Conservation (phyloP, 1,284 basidiomycete species). For the Termitomyces sp. region DNA sequence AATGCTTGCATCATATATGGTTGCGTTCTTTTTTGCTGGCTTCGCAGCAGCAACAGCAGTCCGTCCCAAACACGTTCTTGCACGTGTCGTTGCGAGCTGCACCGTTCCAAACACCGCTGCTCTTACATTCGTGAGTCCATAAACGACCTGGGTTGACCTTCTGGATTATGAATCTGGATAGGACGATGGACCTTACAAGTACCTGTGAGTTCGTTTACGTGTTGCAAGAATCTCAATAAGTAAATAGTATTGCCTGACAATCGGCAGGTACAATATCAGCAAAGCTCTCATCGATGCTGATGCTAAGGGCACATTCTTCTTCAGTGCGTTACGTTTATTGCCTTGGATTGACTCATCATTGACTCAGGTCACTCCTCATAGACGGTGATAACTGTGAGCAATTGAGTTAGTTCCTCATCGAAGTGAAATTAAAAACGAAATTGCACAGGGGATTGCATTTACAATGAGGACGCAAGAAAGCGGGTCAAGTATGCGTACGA, state of each 20-base stretch:
- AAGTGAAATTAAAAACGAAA: not conserved
- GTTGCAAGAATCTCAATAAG: not conserved
- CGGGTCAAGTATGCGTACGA: constrained; percentile 34
- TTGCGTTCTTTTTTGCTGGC: not conserved
- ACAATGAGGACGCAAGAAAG: constrained; percentile 23
- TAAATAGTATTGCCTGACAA: not conserved
- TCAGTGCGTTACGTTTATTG: constrained; percentile 34
- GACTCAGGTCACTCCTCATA: constrained; percentile 1
- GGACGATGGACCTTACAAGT: constrained; percentile 18
- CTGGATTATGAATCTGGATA: not conserved
- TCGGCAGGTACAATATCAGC: constrained; percentile 34
- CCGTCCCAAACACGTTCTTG: constrained; percentile 11
- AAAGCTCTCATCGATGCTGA: constrained; percentile 31
- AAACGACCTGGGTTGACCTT: not conserved
- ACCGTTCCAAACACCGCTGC: constrained; percentile 32
- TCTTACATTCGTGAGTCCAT: constrained; percentile 33
- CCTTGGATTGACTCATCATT: not conserved
- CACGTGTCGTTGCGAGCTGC: constrained; percentile 31
- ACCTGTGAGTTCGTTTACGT: constrained; percentile 11
- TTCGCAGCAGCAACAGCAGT: not conserved
- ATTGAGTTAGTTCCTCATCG: not conserved
- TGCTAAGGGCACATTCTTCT: constrained; percentile 53
- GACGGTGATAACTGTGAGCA: constrained; percentile 28
- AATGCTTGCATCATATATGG: not conserved
- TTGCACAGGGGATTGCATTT: constrained; percentile 35